These are phyloP conservation scores for Rhododendron kiyosumense DNA, from an alignment of 148 eudicot species.

Conservation along the genomic window DNA sequence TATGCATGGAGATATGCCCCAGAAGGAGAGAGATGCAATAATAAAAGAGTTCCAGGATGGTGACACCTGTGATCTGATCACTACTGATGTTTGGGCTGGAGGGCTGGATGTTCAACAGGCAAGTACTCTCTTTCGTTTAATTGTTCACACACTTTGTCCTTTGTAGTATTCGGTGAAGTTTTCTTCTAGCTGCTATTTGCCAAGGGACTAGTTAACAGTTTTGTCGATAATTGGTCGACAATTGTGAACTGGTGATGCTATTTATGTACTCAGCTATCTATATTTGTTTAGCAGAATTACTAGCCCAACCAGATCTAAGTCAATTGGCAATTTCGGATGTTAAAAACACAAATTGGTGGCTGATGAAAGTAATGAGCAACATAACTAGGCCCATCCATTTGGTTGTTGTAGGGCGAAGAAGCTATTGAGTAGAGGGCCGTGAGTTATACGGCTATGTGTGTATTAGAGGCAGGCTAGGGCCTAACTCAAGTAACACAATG, in stretches of 20 bases:
- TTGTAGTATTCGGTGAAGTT: not conserved
- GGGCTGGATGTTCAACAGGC: too few species aligned
- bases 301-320: not conserved
- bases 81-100: too few species aligned
- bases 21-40: too few species aligned
- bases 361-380: not conserved
- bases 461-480: not conserved
- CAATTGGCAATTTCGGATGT: not conserved
- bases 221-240: too few species aligned
- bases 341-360: not conserved
- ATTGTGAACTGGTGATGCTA: not conserved
- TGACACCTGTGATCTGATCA: too few species aligned
- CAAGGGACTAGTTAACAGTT: not conserved
- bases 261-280: not conserved
- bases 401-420: not conserved
- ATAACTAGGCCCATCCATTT: not conserved
- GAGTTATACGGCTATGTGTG: not conserved
- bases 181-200: not conserved
- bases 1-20: too few species aligned
- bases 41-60: too few species aligned
- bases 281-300: not conserved
- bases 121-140: not conserved
- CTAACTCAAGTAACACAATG: not conserved
- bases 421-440: too few species aligned
- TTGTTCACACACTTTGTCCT: not conserved